Evolutionary conservation across 495 filamentous ascomycete species (phyloP).

Genomic region (Hypoxylon crocopeplum): DNA sequence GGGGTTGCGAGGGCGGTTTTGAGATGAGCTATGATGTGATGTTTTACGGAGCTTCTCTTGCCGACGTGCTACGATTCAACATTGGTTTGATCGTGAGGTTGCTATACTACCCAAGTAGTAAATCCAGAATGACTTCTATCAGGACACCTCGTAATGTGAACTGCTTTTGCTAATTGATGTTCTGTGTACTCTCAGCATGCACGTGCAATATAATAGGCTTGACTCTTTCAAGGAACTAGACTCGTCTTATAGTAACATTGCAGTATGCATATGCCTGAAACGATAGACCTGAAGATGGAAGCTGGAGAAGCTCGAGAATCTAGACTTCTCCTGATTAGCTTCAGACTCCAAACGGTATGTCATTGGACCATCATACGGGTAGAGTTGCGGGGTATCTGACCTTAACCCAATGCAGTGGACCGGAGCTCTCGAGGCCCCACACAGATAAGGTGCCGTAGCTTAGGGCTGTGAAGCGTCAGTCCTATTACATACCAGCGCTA

Average conservation of each 20-base stretch:
- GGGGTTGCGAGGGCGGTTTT: neutral
- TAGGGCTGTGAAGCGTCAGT: neutral
- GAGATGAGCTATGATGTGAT: neutral
- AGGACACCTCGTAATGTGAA: too few relatives aligned
- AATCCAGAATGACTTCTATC: neutral
- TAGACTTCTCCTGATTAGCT: neutral
- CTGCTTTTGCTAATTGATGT: too few relatives aligned
- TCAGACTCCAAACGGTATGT: neutral
- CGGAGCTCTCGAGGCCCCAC: conserved; percentile 7
- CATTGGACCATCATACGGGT: neutral
- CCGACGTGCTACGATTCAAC: too few relatives aligned
- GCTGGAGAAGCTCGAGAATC: neutral
- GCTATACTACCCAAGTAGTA: too few relatives aligned
- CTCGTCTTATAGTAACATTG: neutral
- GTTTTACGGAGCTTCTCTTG: too few relatives aligned
- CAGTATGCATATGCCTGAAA: neutral
- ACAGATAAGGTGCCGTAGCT: conserved; percentile 24
- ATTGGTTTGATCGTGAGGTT: too few relatives aligned
- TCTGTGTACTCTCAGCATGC: too few relatives aligned
- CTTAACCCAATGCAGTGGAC: conserved; percentile 2
- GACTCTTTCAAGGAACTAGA: too few relatives aligned
- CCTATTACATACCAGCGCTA: conserved; percentile 13
- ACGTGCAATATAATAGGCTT: neutral
- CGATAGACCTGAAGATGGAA: neutral
- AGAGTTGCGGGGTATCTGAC: conserved; percentile 20